phyloP scores from a whole-genome alignment of 305 asterid genomes.

The Ajuga reptans region DNA sequence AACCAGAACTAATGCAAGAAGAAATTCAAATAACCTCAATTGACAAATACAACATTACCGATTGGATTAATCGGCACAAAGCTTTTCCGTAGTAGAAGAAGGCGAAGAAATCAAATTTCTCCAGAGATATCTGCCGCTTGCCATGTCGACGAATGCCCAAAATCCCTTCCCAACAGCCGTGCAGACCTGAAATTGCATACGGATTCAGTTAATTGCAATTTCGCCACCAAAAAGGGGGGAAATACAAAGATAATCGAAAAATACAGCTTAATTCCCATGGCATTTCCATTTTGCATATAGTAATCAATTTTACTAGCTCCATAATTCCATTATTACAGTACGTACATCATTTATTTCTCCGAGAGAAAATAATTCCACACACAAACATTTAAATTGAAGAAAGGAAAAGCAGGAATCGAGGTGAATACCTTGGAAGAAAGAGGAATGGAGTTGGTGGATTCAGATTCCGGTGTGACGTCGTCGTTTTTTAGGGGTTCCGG shows the following conservation, averaged over 20 bases:
- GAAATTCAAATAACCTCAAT: slow-evolving; percentile 2
- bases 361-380: neutral
- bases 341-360: neutral
- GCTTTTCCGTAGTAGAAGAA: slow-evolving; percentile 21
- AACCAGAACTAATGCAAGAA: slow-evolving; percentile 4
- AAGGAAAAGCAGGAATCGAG: neutral
- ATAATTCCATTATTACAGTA: neutral
- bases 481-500: slow-evolving; percentile 18
- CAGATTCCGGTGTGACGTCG: slow-evolving; percentile 28
- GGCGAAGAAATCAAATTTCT: slow-evolving; percentile 33
- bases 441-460: slow-evolving; percentile 25
- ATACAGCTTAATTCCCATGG: neutral
- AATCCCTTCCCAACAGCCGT: slow-evolving; percentile 33
- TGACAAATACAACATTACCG: slow-evolving; percentile 19
- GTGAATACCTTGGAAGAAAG: slow-evolving; percentile 32
- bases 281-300: neutral
- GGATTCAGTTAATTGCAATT: neutral
- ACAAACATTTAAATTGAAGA: neutral
- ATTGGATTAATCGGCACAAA: slow-evolving; percentile 23
- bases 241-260: neutral
- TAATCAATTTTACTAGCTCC: neutral
- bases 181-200: slow-evolving; percentile 25
- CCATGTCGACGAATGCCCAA: slow-evolving; percentile 48
- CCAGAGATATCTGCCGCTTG: slow-evolving; percentile 50
- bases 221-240: neutral